Percentiles rank a stretch among this genome's conserved stretches.
Conservation (phyloP, 305 asterid species). For the Solanum hybrid region DNA sequence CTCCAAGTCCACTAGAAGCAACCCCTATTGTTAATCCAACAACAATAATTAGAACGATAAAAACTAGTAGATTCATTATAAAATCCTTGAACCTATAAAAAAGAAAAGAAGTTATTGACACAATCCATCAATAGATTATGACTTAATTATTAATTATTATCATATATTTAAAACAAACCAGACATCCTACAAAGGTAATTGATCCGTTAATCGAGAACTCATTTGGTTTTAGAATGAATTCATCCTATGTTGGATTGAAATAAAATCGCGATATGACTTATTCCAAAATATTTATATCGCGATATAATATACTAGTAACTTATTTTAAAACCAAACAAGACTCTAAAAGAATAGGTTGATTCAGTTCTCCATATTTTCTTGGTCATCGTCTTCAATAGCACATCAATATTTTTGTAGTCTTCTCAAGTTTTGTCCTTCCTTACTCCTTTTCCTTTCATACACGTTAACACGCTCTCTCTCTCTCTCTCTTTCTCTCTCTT, state of each 20-base stretch:
- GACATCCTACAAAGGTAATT: neutral
- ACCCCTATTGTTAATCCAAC: neutral
- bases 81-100: neutral
- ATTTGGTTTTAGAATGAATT: neutral
- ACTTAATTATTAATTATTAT: no score
- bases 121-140: neutral
- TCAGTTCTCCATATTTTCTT: neutral
- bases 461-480: neutral
- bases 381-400: neutral
- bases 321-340: neutral
- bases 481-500: neutral
- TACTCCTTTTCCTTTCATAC: constrained; percentile 1
- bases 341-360: neutral
- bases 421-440: neutral
- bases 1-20: neutral
- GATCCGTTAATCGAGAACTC: neutral
- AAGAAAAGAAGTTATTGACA: neutral
- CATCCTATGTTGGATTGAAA: neutral
- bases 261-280: no score
- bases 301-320: no score
- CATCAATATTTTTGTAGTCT: neutral
- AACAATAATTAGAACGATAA: neutral
- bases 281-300: neutral
- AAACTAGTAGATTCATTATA: neutral
- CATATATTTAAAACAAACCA: neutral